A percentile compares a stretch with the other conserved stretches of the same genome.
Conservation (phyloP, 345 rosid species). For the Conringia planisiliqua region DNA sequence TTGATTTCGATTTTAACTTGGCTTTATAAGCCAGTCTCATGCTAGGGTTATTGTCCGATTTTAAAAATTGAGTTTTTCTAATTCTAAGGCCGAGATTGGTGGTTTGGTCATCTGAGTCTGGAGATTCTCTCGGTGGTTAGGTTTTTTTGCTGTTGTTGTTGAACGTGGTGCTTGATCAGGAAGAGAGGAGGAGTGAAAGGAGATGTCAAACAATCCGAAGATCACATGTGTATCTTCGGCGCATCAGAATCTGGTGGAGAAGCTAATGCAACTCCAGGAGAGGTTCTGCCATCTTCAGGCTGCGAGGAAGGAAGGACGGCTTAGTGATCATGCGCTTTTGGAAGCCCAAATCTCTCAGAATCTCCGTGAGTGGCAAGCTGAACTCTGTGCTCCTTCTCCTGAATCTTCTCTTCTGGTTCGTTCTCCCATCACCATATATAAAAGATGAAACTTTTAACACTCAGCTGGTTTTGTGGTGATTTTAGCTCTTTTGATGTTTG, state of each 20-base stretch:
- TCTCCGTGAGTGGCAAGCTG: slow-evolving; percentile 70
- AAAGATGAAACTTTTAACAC: neutral
- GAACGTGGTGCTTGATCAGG: neutral
- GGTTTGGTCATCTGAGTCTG: too few species aligned
- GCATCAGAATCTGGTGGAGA: slow-evolving; percentile 54
- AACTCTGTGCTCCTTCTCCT: slow-evolving; percentile 61
- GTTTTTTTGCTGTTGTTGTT: neutral
- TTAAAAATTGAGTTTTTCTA: neutral
- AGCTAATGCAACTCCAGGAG: slow-evolving; percentile 55
- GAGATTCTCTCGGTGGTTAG: neutral
- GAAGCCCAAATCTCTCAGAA: slow-evolving; percentile 68
- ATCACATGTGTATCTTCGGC: slow-evolving; percentile 46
- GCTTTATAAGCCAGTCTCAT: neutral
- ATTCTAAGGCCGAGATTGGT: neutral
- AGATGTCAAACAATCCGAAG: slow-evolving; percentile 47
- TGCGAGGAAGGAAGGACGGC: slow-evolving; percentile 60
- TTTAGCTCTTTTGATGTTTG: neutral
- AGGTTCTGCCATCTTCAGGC: slow-evolving; percentile 54
- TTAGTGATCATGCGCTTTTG: slow-evolving; percentile 45
- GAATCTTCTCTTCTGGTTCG: slow-evolving; percentile 62
- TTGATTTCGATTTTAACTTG: neutral
- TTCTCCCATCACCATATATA: slow-evolving; percentile 6
- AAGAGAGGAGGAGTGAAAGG: too few species aligned
- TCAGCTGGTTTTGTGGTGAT: neutral
- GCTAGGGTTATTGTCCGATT: neutral